Evolutionary conservation across 352 stramenopile species (phyloP).

Genomic region (Pythium aristosporum): DNA sequence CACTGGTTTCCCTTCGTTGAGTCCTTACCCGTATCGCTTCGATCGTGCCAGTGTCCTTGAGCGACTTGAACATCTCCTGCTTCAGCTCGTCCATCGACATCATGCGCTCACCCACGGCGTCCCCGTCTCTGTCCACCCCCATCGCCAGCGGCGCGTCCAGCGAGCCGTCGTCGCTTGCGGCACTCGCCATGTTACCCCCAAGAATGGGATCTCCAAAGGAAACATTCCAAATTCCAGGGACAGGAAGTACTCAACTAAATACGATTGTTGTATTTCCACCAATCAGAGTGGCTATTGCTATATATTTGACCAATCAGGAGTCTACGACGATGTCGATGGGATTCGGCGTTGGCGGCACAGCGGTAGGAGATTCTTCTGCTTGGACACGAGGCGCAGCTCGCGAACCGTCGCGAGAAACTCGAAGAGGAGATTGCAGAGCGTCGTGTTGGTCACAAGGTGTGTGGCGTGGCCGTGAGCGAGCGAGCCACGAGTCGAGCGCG

Average conservation of each 20-base stretch:
- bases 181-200: slow-evolving; percentile 1
- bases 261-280: slow-evolving; percentile 1
- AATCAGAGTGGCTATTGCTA: not conserved
- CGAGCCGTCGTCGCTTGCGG: slow-evolving; percentile 7
- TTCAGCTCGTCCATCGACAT: slow-evolving; percentile 70
- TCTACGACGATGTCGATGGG: not conserved
- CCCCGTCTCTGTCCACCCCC: not conserved
- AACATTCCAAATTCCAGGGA: slow-evolving; percentile 18
- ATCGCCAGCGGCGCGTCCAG: not conserved
- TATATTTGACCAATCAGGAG: slow-evolving; percentile 11
- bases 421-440: slow-evolving; percentile 28
- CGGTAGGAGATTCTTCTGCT: slow-evolving; percentile 71
- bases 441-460: slow-evolving; percentile 17
- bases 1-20: too few species aligned
- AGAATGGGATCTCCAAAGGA: slow-evolving; percentile 14
- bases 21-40: slow-evolving; percentile 56
- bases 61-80: slow-evolving; percentile 68
- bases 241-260: not conserved
- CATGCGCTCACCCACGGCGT: slow-evolving; percentile 18
- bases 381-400: slow-evolving; percentile 73
- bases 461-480: not conserved
- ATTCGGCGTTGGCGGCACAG: slow-evolving; percentile 1
- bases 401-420: slow-evolving; percentile 79
- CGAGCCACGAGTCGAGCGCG: not conserved
- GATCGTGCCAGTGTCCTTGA: slow-evolving; percentile 60